Evolutionary conservation across 805 yeast species (phyloP).

Genomic region (Myxozyma melibiosi): DNA sequence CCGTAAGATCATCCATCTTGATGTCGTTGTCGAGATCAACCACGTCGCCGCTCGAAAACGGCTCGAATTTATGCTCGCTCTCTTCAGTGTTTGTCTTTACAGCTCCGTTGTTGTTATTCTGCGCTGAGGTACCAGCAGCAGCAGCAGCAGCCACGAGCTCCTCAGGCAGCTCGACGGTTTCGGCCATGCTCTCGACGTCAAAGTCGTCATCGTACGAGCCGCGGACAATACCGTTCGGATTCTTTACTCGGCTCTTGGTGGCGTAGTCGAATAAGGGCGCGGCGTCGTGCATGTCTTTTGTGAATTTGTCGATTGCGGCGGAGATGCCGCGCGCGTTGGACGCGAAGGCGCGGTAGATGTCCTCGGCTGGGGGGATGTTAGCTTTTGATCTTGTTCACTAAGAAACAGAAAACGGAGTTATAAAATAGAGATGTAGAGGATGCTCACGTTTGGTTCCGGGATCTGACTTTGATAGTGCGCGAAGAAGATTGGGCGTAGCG

Average conservation of each 20-base stretch:
- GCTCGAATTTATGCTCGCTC: no score
- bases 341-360: constrained; percentile 11
- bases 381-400: no score
- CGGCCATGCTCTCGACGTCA: background rate
- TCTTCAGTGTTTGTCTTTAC: background rate
- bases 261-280: constrained; percentile 6
- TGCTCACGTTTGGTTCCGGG: background rate
- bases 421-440: background rate
- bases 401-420: background rate
- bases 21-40: background rate
- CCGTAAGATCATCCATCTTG: background rate
- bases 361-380: background rate
- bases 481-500: constrained; percentile 12
- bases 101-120: background rate
- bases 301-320: constrained; percentile 7
- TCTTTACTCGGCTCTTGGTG: background rate
- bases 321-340: constrained; percentile 1
- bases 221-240: constrained; percentile 1
- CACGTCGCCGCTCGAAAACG: no score
- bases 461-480: constrained; percentile 2
- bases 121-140: background rate
- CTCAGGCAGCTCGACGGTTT: background rate
- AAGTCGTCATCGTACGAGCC: constrained; percentile 1
- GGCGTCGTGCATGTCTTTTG: constrained; percentile 3
- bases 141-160: no score